phyloP scores from a whole-genome alignment of 2,329 filamentous ascomycete genomes.

The Dactylellina sp. region DNA sequence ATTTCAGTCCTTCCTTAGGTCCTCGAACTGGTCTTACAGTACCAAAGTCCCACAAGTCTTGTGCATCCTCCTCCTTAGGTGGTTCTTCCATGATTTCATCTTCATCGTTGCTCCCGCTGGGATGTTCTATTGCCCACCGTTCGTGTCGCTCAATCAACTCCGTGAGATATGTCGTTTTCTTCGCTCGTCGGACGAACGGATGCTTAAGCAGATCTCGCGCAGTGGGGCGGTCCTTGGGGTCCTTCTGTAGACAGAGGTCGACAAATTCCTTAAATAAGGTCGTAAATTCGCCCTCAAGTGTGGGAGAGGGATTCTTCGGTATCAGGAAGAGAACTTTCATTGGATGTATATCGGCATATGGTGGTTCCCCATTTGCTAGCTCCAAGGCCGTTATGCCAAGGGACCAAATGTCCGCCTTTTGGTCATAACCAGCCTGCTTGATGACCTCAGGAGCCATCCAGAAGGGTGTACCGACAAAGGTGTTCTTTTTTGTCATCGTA shows the following conservation, averaged over 20 bases:
- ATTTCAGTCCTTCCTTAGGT: slow-evolving; percentile 64
- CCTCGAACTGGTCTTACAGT: slow-evolving; percentile 85
- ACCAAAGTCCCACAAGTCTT: slow-evolving; percentile 98
- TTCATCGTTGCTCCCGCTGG: slow-evolving; percentile 78
- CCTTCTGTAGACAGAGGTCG: slow-evolving; percentile 84
- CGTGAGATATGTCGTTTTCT: slow-evolving; percentile 95
- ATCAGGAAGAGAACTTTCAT: slow-evolving; percentile 98
- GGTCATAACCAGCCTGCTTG: slow-evolving; percentile 72
- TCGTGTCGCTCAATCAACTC: slow-evolving; percentile 93
- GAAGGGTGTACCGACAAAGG: slow-evolving; percentile 95
- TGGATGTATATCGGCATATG: slow-evolving; percentile 84
- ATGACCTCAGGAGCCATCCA: slow-evolving; percentile 96
- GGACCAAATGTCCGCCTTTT: slow-evolving; percentile 94
- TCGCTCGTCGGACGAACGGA: slow-evolving; percentile 88
- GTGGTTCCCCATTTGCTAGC: slow-evolving; percentile 86
- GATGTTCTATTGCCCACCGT: slow-evolving; percentile 78
- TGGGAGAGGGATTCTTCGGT: slow-evolving; percentile 75
- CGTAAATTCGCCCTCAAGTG: slow-evolving; percentile 77
- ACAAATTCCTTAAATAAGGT: slow-evolving; percentile 87
- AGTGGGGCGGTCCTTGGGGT: slow-evolving; percentile 87
- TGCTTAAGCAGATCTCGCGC: slow-evolving; percentile 89
- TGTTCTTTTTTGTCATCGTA: slow-evolving; percentile 90
- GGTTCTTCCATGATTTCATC: slow-evolving; percentile 67
- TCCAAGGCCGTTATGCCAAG: slow-evolving; percentile 92
- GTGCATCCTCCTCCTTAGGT: slow-evolving; percentile 72